These are phyloP conservation scores for Myxozyma lipomycoides DNA, from an alignment of 805 yeast genomes.

Conservation along the genomic window DNA sequence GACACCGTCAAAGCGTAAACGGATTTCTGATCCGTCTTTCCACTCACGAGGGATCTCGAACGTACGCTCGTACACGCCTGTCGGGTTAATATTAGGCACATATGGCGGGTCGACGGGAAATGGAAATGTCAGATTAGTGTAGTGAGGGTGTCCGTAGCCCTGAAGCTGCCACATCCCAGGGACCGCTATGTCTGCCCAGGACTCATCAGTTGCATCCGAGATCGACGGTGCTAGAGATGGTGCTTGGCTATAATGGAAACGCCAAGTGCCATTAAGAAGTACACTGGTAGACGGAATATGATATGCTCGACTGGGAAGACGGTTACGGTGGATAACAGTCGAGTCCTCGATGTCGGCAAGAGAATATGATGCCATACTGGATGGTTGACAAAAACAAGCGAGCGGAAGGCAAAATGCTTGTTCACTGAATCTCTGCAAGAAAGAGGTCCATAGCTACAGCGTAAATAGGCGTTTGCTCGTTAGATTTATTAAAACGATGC, in stretches of 20 bases:
- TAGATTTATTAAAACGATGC: too few species aligned
- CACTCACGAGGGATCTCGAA: slow-evolving; percentile 29
- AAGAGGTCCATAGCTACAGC: too few species aligned
- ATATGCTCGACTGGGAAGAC: slow-evolving; percentile 10
- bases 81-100: slow-evolving; percentile 37
- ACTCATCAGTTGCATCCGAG: not conserved
- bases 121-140: slow-evolving; percentile 37
- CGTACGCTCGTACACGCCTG: slow-evolving; percentile 35
- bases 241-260: slow-evolving; percentile 21
- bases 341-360: slow-evolving; percentile 7
- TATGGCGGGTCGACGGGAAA: slow-evolving; percentile 38
- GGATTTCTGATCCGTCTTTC: slow-evolving; percentile 18
- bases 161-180: slow-evolving; percentile 41
- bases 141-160: slow-evolving; percentile 38
- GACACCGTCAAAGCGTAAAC: slow-evolving; percentile 40
- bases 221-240: slow-evolving; percentile 7
- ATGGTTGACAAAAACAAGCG: too few species aligned
- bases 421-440: too few species aligned
- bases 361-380: too few species aligned
- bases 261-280: slow-evolving; percentile 33
- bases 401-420: too few species aligned
- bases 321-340: not conserved
- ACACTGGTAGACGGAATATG: not conserved
- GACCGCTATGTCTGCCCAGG: slow-evolving; percentile 23
- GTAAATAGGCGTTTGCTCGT: too few species aligned